Evolutionary conservation across 139 green algal species (phyloP).

Genomic region (Diplosphaera chodatii): DNA sequence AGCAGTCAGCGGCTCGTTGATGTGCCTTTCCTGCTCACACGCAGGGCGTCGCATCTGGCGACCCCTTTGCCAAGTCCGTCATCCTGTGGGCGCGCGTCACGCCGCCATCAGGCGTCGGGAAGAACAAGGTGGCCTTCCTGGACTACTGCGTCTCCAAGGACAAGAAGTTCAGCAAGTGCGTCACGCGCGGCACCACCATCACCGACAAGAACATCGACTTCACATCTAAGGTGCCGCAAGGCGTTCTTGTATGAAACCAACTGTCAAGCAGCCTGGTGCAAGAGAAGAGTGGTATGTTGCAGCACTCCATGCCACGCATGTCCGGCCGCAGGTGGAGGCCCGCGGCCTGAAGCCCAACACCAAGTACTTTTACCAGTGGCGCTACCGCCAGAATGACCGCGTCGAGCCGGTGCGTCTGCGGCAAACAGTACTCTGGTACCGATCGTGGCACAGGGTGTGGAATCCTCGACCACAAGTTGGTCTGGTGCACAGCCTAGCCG

Average conservation of each 20-base stretch:
- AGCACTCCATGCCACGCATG: too few relatives aligned
- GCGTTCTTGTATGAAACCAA: too few relatives aligned
- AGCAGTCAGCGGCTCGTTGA: too few relatives aligned
- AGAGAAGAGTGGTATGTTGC: too few relatives aligned
- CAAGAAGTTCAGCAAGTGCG: not conserved
- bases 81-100: not conserved
- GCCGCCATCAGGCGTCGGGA: not conserved
- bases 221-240: not conserved
- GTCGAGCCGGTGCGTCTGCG: too few relatives aligned
- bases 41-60: too few relatives aligned
- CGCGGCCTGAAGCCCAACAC: not conserved
- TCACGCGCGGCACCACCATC: not conserved
- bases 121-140: not conserved
- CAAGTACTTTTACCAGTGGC: not conserved
- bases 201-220: not conserved
- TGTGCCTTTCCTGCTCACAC: too few relatives aligned
- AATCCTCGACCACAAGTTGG: too few relatives aligned
- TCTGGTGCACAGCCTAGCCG: too few relatives aligned
- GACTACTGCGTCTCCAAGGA: not conserved
- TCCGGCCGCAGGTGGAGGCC: not conserved
- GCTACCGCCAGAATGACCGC: not conserved
- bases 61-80: not conserved
- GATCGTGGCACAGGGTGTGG: too few relatives aligned
- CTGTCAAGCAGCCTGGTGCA: too few relatives aligned
- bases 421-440: too few relatives aligned